Evolutionary conservation across 495 filamentous ascomycete genomes (phyloP).

Genomic region (Aspergillus nanangensis): DNA sequence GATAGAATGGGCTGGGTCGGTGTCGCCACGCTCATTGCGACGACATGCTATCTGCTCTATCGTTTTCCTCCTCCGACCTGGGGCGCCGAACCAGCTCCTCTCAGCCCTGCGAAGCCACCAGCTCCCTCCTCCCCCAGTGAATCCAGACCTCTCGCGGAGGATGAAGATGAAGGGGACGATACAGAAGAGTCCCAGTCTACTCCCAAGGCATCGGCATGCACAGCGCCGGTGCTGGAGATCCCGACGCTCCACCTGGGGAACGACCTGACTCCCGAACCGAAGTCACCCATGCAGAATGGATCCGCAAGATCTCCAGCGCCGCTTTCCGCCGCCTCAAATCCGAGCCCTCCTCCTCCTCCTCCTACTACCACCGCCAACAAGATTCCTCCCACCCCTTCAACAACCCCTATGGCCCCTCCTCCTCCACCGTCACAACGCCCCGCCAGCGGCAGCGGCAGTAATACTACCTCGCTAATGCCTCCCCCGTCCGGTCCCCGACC

Average conservation of each 20-base stretch:
- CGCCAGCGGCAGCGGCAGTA: constrained; percentile 10
- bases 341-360: constrained; percentile 5
- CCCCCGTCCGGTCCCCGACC: constrained; percentile 30
- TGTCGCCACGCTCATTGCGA: constrained; percentile 27
- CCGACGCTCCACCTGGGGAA: constrained; percentile 29
- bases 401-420: constrained; percentile 1
- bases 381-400: not conserved
- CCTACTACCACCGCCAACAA: constrained; percentile 11
- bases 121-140: constrained; percentile 18
- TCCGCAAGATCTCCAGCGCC: too few relatives aligned
- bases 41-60: constrained; percentile 30
- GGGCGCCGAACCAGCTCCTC: constrained; percentile 14
- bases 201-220: constrained; percentile 41
- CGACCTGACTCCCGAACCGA: constrained; percentile 1
- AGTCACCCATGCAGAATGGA: constrained; percentile 3
- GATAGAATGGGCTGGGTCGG: constrained; percentile 43
- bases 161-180: constrained; percentile 13
- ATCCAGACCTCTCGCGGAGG: not conserved
- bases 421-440: constrained; percentile 14
- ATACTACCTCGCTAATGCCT: constrained; percentile 36
- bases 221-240: constrained; percentile 23
- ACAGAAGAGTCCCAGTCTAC: constrained; percentile 39
- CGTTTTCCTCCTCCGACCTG: constrained; percentile 25
- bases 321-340: constrained; percentile 7
- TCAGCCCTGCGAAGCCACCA: constrained; percentile 5